Conservation (phyloP, 345 rosid species). For the Eucalyptus viminalis region DNA sequence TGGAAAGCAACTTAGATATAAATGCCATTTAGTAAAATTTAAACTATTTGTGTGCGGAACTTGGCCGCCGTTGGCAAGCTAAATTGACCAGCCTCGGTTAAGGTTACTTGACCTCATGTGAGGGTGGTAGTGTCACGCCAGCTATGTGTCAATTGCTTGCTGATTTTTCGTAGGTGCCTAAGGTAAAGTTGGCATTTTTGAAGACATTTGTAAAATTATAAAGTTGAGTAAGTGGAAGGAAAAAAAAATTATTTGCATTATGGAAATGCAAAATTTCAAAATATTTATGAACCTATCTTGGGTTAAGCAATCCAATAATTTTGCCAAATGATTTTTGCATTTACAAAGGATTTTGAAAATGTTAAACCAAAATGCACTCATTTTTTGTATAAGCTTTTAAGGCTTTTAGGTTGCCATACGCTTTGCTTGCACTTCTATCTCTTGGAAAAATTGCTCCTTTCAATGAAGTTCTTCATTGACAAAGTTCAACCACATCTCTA, state of each 20-base stretch:
- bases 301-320: background rate
- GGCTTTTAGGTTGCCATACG: background rate
- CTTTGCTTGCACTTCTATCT: background rate
- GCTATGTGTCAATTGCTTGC: background rate
- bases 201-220: background rate
- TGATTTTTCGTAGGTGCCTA: background rate
- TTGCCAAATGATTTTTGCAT: no score
- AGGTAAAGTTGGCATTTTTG: background rate
- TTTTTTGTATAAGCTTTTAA: rapidly evolving
- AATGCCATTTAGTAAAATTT: no score
- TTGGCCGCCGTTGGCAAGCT: no score
- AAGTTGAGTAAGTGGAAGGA: background rate
- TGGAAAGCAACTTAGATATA: no score
- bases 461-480: background rate
- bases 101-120: background rate
- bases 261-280: background rate
- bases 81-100: no score
- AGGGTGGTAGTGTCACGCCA: background rate
- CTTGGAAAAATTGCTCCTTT: background rate
- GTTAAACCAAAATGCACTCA: background rate
- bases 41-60: no score
- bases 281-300: background rate
- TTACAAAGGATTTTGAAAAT: background rate
- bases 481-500: background rate
- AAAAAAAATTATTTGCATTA: no score